Conservation (phyloP, 2,329 filamentous ascomycete species). For the Pyrenophora tritici-repentis region DNA sequence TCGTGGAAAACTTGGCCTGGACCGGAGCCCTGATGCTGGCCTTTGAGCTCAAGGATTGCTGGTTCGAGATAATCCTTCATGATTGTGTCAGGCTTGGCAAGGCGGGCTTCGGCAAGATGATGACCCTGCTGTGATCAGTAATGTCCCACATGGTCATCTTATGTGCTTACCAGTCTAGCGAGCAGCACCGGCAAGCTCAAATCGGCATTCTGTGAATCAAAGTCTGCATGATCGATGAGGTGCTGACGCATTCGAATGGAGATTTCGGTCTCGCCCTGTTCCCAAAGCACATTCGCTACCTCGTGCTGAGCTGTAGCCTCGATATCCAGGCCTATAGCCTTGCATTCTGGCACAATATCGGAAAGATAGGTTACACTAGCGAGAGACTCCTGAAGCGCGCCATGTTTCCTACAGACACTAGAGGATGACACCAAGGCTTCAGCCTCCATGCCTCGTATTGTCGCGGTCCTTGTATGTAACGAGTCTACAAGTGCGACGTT, state of each 20-base stretch:
- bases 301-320: conserved; percentile 80
- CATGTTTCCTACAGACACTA: conserved; percentile 76
- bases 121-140: conserved; percentile 62
- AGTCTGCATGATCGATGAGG: conserved; percentile 52
- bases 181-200: conserved; percentile 68
- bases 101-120: conserved; percentile 83
- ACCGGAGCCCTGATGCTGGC: conserved; percentile 68
- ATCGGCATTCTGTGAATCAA: conserved; percentile 38
- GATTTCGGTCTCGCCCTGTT: conserved; percentile 84
- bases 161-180: conserved; percentile 68
- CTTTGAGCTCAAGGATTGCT: conserved; percentile 79
- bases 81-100: conserved; percentile 90
- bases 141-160: neutral
- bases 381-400: conserved; percentile 82
- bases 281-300: conserved; percentile 88
- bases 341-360: conserved; percentile 72
- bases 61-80: conserved; percentile 84
- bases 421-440: conserved; percentile 78
- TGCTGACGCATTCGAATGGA: conserved; percentile 88
- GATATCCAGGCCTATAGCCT: conserved; percentile 72
- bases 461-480: conserved; percentile 64
- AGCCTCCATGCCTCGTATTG: conserved; percentile 74
- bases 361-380: conserved; percentile 84
- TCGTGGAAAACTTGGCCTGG: conserved; percentile 91
- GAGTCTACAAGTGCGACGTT: conserved; percentile 66